These are phyloP conservation scores for Heimioporus sp. DNA, from an alignment of 768 basidiomycete genomes.

Conservation along the genomic window DNA sequence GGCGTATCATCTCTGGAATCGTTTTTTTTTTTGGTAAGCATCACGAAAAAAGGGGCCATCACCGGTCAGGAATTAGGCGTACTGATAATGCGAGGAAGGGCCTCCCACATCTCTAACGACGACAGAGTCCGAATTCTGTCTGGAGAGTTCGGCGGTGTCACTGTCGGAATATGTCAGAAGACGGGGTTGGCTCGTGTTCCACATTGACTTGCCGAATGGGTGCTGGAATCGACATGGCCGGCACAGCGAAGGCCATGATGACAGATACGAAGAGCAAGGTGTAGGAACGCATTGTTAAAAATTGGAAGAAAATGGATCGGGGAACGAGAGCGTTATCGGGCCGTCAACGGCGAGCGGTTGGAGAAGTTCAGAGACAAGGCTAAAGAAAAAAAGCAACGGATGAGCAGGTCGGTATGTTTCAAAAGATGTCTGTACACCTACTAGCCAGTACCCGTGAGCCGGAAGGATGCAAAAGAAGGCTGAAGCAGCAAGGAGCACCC, in stretches of 20 bases:
- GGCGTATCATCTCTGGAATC: no score
- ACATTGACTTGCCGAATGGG: neutral
- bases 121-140: no score
- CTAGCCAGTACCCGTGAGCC: constrained; percentile 21
- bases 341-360: constrained; percentile 10
- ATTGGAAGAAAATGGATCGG: neutral
- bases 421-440: constrained; percentile 4
- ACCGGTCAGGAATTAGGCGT: no score
- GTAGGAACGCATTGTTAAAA: constrained; percentile 10
- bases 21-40: no score
- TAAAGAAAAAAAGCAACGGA: neutral
- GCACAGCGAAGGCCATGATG: neutral
- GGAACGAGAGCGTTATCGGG: constrained; percentile 4
- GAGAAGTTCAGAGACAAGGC: constrained; percentile 16
- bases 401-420: constrained; percentile 1
- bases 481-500: neutral
- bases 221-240: constrained; percentile 11
- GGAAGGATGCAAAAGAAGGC: neutral
- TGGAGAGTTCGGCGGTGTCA: neutral
- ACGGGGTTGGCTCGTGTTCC: neutral
- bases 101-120: neutral
- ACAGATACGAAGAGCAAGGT: constrained; percentile 6
- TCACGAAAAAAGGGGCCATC: no score
- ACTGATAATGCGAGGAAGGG: no score
- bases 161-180: neutral